Conservation (phyloP, 139 green algal species). For the Axilococcus clingmanii region DNA sequence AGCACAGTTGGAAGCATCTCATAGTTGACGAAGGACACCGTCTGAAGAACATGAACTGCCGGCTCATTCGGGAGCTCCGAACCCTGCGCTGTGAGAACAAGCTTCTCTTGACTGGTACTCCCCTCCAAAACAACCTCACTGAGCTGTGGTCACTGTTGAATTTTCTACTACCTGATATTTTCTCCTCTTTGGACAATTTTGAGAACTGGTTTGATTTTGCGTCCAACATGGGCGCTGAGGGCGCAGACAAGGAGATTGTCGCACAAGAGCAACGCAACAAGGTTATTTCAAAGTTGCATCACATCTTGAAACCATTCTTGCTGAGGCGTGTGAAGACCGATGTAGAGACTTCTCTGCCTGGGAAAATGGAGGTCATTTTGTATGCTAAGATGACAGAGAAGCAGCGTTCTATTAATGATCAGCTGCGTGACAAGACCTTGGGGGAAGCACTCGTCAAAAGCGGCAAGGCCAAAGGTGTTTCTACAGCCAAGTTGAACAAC, state of each 20-base stretch:
- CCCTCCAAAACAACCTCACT: slow-evolving; percentile 95
- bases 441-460: slow-evolving; percentile 24
- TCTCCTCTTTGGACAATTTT: slow-evolving; percentile 74
- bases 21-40: slow-evolving; percentile 93
- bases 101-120: slow-evolving; percentile 93
- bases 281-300: slow-evolving; percentile 78
- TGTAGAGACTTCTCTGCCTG: slow-evolving; percentile 70
- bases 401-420: slow-evolving; percentile 67
- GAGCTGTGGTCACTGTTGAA: slow-evolving; percentile 98
- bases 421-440: slow-evolving; percentile 65
- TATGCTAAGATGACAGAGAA: slow-evolving; percentile 70
- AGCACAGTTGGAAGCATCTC: slow-evolving; percentile 78
- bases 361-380: slow-evolving; percentile 82
- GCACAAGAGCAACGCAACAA: slow-evolving; percentile 67
- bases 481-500: slow-evolving; percentile 76
- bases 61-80: slow-evolving; percentile 82
- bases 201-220: slow-evolving; percentile 85
- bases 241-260: slow-evolving; percentile 39
- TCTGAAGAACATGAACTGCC: slow-evolving; percentile 95
- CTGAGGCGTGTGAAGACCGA: slow-evolving; percentile 84
- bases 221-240: slow-evolving; percentile 19
- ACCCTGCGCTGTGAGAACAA: slow-evolving; percentile 66
- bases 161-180: slow-evolving; percentile 94
- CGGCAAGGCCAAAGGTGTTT: slow-evolving; percentile 3
- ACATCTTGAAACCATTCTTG: slow-evolving; percentile 86